Evolutionary conservation across 345 rosid genomes (phyloP).

Genomic region (Balakata baccata): DNA sequence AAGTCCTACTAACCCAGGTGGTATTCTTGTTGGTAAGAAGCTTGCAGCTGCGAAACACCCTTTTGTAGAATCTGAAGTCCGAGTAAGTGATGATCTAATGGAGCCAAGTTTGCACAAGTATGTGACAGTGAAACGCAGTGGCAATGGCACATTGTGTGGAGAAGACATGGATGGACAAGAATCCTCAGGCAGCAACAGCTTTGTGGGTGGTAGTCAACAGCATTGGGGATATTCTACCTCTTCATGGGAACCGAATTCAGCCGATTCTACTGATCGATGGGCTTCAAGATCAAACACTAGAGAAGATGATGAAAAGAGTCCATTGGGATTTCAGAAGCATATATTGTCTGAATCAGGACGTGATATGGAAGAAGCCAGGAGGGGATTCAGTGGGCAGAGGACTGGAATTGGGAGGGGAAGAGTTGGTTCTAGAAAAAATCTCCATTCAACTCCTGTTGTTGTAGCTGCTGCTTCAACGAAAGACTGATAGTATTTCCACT

Average conservation of each 20-base stretch:
- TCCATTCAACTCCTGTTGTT: conserved; percentile 17
- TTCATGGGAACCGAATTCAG: conserved; percentile 70
- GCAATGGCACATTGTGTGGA: conserved; percentile 20
- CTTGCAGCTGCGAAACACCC: conserved; percentile 42
- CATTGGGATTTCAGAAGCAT: conserved; percentile 36
- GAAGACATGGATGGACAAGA: conserved; percentile 74
- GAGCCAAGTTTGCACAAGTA: conserved; percentile 89
- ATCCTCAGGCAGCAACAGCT: conserved; percentile 91
- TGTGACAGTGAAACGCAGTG: conserved; percentile 72
- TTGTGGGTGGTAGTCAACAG: conserved; percentile 45
- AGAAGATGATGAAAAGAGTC: conserved; percentile 43
- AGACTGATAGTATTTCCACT: not conserved
- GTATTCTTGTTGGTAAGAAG: conserved; percentile 32
- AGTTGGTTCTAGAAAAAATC: conserved; percentile 20
- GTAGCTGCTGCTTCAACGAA: conserved; percentile 32
- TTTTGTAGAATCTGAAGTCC: conserved; percentile 60
- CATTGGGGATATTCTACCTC: conserved; percentile 50
- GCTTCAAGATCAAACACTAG: conserved; percentile 45
- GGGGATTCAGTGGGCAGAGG: conserved; percentile 38
- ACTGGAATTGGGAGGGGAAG: conserved; percentile 45
- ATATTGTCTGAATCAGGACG: conserved; percentile 31
- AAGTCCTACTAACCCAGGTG: conserved; percentile 8
- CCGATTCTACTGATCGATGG: conserved; percentile 72
- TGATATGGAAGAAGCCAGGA: conserved; percentile 31
- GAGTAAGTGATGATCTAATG: conserved; percentile 51